Evolutionary conservation across 345 rosid genomes (phyloP).

Genomic region (Hirschfeldia incana): DNA sequence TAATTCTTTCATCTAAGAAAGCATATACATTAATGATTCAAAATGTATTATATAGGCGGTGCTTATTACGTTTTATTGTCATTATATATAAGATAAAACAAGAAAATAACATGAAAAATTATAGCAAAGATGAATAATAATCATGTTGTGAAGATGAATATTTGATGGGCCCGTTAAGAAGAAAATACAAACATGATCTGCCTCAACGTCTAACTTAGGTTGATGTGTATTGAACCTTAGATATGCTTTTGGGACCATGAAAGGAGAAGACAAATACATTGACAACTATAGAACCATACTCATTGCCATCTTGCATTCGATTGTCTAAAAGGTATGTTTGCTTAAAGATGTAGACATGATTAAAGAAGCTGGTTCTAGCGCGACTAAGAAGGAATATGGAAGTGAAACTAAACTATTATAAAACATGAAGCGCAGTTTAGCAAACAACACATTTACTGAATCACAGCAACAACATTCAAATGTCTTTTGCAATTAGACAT

Average conservation of each 20-base stretch:
- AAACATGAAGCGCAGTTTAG: too few species aligned
- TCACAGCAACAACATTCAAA: background rate
- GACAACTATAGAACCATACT: background rate
- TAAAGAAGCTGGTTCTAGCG: background rate
- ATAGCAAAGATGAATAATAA: background rate
- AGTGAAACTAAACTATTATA: too few species aligned
- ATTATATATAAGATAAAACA: background rate
- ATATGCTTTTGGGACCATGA: background rate
- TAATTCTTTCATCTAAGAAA: background rate
- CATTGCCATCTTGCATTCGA: background rate
- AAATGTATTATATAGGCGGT: constrained; percentile 13
- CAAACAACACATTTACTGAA: background rate
- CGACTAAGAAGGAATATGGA: background rate
- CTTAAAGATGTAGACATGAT: background rate
- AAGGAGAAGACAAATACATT: background rate
- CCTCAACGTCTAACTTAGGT: background rate
- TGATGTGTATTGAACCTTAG: background rate
- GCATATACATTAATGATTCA: background rate
- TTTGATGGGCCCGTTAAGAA: background rate
- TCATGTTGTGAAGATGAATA: background rate
- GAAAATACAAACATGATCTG: background rate
- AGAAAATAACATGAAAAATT: background rate
- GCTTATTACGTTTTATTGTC: background rate
- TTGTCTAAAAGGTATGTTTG: background rate
- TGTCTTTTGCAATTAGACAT: too few species aligned